Evolutionary conservation across 1,284 basidiomycete genomes (phyloP), one percentile per base, ranked within the genome.

Genomic region (Tremellales sp.): DNA sequence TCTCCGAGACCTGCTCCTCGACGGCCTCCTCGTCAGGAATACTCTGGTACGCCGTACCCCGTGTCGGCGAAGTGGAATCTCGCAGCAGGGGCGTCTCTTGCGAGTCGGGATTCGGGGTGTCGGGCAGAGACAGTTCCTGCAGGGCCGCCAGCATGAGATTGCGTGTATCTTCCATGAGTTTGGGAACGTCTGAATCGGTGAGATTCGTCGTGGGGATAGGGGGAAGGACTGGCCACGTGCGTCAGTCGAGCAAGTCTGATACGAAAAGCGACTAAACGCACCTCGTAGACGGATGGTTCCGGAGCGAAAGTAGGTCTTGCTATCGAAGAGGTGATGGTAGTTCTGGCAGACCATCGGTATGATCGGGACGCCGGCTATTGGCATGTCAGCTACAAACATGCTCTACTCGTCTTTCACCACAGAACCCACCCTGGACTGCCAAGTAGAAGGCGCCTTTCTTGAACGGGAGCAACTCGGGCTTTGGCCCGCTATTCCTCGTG

Each of bases 381-480:
- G 25, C 21, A 18, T 27, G 40, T 6, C 16, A 2, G 35, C 19
- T 9, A 9, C 0, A 19, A 37, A 7, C 14, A 14, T n/a, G 9
- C n/a, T 10, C 25, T 5, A 14, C 34, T 25, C n/a, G 7, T 24
- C 21, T 6, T 13, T n/a, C n/a, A 25, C 13, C n/a, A 21, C 16
- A 7, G 28, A 40, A 53, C 53, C 60, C 68, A 47, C 74, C 83
- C 72, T 95, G 85, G 14, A 97, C 79, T 16, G 95, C 94, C 25
- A 97, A 80, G 68, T 98, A 91, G 78, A 98, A 98, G 1, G 92
- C 93, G 33, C 95, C 95, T 74, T 97, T 98, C 77, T 99, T 99
- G 76, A 99, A 87, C 0, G 90, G 85, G 5, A 90, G 77, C 65
- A 97, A 74, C 40, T 81, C 79, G 10, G 83, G 78, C 37, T 78